These are phyloP conservation scores for Tricholoma sp. DNA, from an alignment of 768 basidiomycete genomes.

Conservation along the genomic window DNA sequence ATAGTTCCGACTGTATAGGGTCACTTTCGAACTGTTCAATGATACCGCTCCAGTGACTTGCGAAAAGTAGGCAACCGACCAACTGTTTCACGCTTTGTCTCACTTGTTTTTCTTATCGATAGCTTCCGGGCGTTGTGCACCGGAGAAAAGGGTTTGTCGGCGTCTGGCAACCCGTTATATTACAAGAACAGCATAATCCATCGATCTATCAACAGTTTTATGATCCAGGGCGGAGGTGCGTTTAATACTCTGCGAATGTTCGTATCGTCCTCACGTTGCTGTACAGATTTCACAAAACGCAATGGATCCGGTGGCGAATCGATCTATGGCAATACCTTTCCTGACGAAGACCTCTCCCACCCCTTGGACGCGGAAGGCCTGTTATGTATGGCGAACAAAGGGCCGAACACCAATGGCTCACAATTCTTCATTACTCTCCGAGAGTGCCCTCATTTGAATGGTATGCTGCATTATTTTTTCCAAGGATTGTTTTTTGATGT, in stretches of 20 bases:
- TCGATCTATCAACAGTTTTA: slow-evolving; percentile 72
- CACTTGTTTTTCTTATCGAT: slow-evolving; percentile 1
- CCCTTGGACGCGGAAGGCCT: slow-evolving; percentile 67
- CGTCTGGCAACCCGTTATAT: slow-evolving; percentile 65
- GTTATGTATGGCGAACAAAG: slow-evolving; percentile 88
- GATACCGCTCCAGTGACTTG: slow-evolving; percentile 70
- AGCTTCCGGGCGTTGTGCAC: slow-evolving; percentile 88
- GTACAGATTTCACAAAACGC: slow-evolving; percentile 67
- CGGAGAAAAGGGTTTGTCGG: slow-evolving; percentile 75
- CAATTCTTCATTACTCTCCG: slow-evolving; percentile 85
- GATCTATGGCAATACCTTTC: slow-evolving; percentile 72
- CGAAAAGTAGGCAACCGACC: slow-evolving; percentile 58
- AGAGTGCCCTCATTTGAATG: slow-evolving; percentile 71
- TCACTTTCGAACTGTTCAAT: slow-evolving; percentile 72
- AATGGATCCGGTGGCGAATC: slow-evolving; percentile 81
- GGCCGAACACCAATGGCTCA: slow-evolving; percentile 78
- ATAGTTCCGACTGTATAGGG: slow-evolving; percentile 29
- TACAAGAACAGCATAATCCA: slow-evolving; percentile 81
- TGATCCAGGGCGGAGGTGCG: slow-evolving; percentile 78
- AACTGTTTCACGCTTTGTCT: neutral
- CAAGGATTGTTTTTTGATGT: neutral
- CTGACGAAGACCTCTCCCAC: slow-evolving; percentile 69
- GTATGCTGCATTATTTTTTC: slow-evolving; percentile 31
- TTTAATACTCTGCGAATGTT: neutral
- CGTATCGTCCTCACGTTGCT: neutral